Percentiles rank a stretch among this genome's conserved stretches.
Evolutionary conservation across 2,329 filamentous ascomycete genomes (phyloP).

Genomic region (Fusarium continuum): DNA sequence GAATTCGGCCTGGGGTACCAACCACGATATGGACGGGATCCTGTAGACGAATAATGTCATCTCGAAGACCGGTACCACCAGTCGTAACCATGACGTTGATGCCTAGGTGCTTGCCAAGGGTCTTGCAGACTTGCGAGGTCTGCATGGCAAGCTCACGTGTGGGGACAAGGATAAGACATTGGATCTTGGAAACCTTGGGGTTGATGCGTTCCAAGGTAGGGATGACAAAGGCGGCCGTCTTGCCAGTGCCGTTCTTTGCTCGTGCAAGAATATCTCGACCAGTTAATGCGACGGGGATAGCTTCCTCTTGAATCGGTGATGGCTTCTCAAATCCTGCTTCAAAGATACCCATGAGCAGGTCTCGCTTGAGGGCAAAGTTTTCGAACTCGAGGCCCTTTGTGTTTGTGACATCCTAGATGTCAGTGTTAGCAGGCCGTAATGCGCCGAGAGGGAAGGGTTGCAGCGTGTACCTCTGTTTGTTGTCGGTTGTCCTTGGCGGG

Average conservation of each 20-base stretch:
- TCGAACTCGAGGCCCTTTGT: conserved; percentile 98
- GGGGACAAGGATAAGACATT: conserved; percentile 94
- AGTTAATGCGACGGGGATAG: conserved; percentile 94
- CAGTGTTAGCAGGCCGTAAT: conserved; percentile 32
- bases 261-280: conserved; percentile 94
- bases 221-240: conserved; percentile 98
- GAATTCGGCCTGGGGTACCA: conserved; percentile 93
- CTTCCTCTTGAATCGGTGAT: conserved; percentile 98
- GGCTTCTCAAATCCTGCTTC: conserved; percentile 99
- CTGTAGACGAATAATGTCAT: conserved; percentile 94
- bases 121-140: conserved; percentile 99
- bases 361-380: conserved; percentile 93
- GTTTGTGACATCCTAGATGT: conserved; percentile 87
- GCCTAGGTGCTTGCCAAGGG: conserved; percentile 93
- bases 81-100: conserved; percentile 99
- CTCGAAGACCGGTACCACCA: conserved; percentile 91
- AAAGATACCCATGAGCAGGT: conserved; percentile 98
- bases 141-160: conserved; percentile 97
- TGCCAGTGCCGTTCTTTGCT: conserved; percentile 98
- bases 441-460: conserved; percentile 5
- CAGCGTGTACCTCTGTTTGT: conserved; percentile 75
- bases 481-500: conserved; percentile 79
- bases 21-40: conserved; percentile 98
- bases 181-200: conserved; percentile 94
- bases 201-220: conserved; percentile 96